Conservation (phyloP, 2,329 filamentous ascomycete species). For the Chaetomiaceae sp. region DNA sequence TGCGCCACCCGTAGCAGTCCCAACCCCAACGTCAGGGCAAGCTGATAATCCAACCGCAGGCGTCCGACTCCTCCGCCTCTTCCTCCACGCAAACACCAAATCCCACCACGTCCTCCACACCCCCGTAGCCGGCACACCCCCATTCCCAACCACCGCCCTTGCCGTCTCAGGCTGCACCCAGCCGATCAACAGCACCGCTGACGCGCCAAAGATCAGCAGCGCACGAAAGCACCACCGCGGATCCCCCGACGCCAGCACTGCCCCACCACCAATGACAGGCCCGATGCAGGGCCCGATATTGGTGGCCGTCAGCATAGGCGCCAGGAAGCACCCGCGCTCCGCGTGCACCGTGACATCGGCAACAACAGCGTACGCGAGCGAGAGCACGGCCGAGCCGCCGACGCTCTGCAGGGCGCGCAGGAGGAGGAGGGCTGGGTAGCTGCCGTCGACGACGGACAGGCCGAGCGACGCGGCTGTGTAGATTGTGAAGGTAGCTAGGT, state of each 20-base stretch:
- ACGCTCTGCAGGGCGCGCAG: conserved; percentile 4
- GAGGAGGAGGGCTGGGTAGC: conserved; percentile 2
- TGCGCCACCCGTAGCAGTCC: neutral
- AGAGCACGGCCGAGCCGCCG: conserved; percentile 3
- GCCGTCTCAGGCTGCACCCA: conserved; percentile 1
- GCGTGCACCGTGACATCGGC: conserved; percentile 5
- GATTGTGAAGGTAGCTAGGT: conserved; percentile 3
- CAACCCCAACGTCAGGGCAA: neutral
- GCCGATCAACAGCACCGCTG: neutral
- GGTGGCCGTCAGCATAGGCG: conserved; percentile 5
- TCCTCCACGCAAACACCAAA: neutral
- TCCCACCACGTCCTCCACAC: conserved; percentile 4
- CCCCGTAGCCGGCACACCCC: conserved; percentile 1
- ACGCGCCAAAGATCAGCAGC: conserved; percentile 2
- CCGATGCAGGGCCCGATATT: conserved; percentile 4
- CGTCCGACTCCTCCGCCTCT: neutral
- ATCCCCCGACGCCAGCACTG: neutral
- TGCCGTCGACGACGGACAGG: conserved; percentile 1
- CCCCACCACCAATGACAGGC: conserved; percentile 2
- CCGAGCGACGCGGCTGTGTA: conserved; percentile 1
- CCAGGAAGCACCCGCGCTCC: conserved; percentile 1
- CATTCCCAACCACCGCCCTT: conserved; percentile 1
- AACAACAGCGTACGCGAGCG: conserved; percentile 1
- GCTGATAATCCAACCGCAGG: neutral
- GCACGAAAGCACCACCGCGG: conserved; percentile 2